Evolutionary conservation across 2,329 filamentous ascomycete species (phyloP).

Genomic region (Setomelanomma holmii): DNA sequence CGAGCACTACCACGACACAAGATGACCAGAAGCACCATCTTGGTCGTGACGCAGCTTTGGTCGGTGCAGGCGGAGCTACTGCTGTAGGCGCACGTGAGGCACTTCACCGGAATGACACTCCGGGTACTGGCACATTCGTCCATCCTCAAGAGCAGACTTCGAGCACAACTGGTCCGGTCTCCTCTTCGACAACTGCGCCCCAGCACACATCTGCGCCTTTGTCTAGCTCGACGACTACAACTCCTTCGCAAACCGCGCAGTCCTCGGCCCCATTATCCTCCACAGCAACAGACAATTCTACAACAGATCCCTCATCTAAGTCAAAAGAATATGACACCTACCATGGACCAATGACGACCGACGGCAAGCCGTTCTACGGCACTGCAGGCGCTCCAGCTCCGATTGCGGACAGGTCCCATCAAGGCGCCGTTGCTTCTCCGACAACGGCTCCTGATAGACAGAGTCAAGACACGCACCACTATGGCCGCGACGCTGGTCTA

Average conservation of each 20-base stretch:
- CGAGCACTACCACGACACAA: not conserved
- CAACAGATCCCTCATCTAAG: not conserved
- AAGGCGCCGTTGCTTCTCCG: not conserved
- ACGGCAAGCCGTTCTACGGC: slow-evolving; percentile 13
- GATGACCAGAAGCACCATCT: slow-evolving; percentile 9
- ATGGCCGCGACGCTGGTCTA: slow-evolving; percentile 29
- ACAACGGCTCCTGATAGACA: not conserved
- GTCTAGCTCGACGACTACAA: slow-evolving; percentile 1
- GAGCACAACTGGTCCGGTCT: not conserved
- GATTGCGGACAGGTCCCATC: slow-evolving; percentile 4
- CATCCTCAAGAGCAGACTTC: slow-evolving; percentile 3
- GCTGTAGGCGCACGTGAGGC: slow-evolving; percentile 1
- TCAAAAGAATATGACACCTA: slow-evolving; percentile 1
- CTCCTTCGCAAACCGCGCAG: not conserved
- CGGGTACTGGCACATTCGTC: slow-evolving; percentile 6
- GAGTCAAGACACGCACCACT: slow-evolving; percentile 26
- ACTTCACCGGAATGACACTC: slow-evolving; percentile 12
- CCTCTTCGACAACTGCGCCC: not conserved
- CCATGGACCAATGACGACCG: slow-evolving; percentile 1
- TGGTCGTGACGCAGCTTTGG: slow-evolving; percentile 27
- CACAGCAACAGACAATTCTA: not conserved
- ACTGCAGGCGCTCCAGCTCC: slow-evolving; percentile 16
- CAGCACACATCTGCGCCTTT: slow-evolving; percentile 9
- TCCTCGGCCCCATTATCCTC: not conserved
- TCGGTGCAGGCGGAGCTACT: slow-evolving; percentile 3